Evolutionary conservation across 164 flowering plant genomes (phyloP), one percentile per base, ranked within the genome.

Genomic region (Vitis riparia): DNA sequence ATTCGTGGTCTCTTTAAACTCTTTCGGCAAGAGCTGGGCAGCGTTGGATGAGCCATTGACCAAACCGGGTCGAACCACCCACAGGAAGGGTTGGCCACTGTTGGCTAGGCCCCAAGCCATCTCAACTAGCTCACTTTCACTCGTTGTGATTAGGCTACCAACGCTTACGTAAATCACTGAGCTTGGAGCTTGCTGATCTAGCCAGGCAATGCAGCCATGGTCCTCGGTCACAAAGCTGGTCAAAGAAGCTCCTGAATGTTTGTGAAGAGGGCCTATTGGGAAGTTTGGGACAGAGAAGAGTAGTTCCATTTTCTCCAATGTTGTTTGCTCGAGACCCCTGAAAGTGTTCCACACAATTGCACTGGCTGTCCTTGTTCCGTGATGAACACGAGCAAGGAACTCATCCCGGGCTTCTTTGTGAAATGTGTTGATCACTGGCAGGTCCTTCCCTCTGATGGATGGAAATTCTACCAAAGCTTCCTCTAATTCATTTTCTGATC

Each of bases 81-180:
- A 61, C n/a, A 61, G 32, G 64, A 61, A 61, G 14, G 64, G 64
- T 3, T 61, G 64, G 44, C 32, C n/a, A 14, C 64, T 27, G 12
- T 61, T 30, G 49, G 64, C 64, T 61, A 61, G n/a, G 15, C 64
- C 64, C 48, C 49, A 15, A 30, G 64, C 48, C n/a, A 61, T 61
- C 64, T 61, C 64, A 30, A 30, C n/a, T 1, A 61, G 64, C 14
- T 61, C 64, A 30, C 2, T 13, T 30, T 30, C 47, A 15, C 16
- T 11, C 15, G 11, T 10, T 14, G 27, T 51, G 3, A 66, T 9
- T 27, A 61, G 15, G 15, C 60, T 66, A 5, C 69, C 69, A n/a
- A 12, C 13, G 69, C 69, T 66, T 32, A 55, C 49, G 55, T 66
- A 66, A n/a, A 66, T n/a, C 5, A 66, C 69, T 5, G 69, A 66